A percentile compares a stretch with the other conserved stretches of the same genome.
phyloP scores from a whole-genome alignment of 2,329 filamentous ascomycete genomes.

The Helotiales sp. region DNA sequence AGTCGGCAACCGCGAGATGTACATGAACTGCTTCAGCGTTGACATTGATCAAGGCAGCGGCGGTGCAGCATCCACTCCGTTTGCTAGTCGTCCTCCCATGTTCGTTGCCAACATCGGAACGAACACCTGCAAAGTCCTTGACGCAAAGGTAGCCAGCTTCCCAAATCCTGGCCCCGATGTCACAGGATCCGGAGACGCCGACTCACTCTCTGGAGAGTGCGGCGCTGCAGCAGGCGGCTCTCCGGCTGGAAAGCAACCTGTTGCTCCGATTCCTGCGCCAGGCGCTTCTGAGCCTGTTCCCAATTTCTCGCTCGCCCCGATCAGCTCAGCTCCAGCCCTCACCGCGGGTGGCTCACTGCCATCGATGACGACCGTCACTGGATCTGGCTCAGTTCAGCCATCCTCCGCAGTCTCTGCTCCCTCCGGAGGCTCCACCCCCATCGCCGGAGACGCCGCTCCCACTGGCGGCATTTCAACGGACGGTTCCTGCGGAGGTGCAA shows the following conservation, averaged over 20 bases:
- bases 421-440: not conserved
- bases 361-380: not conserved
- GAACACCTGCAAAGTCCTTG: not conserved
- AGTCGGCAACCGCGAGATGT: not conserved
- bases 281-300: not conserved
- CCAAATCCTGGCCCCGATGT: constrained; percentile 7
- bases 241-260: too few species aligned
- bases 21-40: not conserved
- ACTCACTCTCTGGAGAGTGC: not conserved
- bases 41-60: not conserved
- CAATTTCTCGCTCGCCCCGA: too few species aligned
- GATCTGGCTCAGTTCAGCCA: not conserved
- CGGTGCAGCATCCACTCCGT: not conserved
- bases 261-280: not conserved
- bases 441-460: not conserved
- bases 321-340: too few species aligned
- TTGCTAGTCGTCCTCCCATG: not conserved
- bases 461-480: not conserved
- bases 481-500: not conserved
- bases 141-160: not conserved
- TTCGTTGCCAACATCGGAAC: constrained; percentile 11
- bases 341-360: not conserved
- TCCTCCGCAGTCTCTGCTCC: not conserved
- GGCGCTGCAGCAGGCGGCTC: not conserved
- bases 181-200: not conserved